phyloP scores from a whole-genome alignment of 148 eudicot species.

The Chenopodium suecicum region DNA sequence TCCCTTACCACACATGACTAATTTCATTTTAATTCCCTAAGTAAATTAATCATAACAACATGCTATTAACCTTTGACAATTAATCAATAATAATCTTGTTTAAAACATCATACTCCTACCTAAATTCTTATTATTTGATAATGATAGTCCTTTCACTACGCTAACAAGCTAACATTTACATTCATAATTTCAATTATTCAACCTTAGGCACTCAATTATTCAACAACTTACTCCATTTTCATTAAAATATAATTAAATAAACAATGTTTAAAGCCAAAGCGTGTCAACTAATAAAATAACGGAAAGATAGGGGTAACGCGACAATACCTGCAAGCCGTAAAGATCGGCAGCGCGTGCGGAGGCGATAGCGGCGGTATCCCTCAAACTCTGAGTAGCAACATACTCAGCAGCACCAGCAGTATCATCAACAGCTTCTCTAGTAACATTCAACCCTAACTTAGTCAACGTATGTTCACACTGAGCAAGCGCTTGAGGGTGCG shows the following conservation, averaged over 20 bases:
- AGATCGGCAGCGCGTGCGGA: slow-evolving; percentile 80
- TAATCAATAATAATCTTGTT: neutral
- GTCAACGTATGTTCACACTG: slow-evolving; percentile 87
- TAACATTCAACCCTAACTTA: slow-evolving; percentile 59
- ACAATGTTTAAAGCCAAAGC: no score
- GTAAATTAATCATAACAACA: neutral
- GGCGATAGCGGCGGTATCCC: slow-evolving; percentile 88
- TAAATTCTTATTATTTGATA: no score
- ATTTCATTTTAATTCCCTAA: neutral
- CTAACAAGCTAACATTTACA: neutral
- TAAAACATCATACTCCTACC: no score
- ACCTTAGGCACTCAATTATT: no score
- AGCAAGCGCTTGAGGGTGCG: slow-evolving; percentile 83
- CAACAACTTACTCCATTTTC: no score
- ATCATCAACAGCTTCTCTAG: slow-evolving; percentile 85
- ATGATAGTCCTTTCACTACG: no score
- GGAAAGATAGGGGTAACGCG: no score
- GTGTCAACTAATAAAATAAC: no score
- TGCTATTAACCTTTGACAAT: neutral
- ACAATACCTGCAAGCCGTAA: slow-evolving; percentile 60
- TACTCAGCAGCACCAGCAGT: slow-evolving; percentile 93
- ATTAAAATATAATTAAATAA: no score
- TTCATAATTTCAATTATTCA: no score
- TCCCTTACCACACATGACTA: slow-evolving; percentile 3
- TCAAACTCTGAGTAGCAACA: slow-evolving; percentile 55